These are phyloP conservation scores for Komagataella pastoris DNA, from an alignment of 805 yeast genomes.

Conservation along the genomic window DNA sequence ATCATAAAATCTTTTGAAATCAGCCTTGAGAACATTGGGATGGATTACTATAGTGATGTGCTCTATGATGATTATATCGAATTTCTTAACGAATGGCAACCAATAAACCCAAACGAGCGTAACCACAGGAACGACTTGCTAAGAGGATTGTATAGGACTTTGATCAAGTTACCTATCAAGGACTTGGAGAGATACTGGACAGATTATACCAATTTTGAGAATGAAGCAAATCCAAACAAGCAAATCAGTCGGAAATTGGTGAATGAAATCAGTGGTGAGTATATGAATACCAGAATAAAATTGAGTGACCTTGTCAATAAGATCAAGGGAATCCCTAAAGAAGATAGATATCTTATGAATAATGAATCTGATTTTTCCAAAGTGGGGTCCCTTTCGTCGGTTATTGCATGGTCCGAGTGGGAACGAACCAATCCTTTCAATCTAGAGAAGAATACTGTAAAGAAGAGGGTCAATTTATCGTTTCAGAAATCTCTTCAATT, in stretches of 20 bases:
- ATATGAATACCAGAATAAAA: conserved; percentile 77
- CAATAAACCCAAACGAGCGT: conserved; percentile 71
- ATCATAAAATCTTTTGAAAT: conserved; percentile 76
- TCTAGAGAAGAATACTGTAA: conserved; percentile 32
- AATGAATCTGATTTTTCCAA: neutral
- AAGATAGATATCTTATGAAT: conserved; percentile 3
- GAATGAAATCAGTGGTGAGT: conserved; percentile 68
- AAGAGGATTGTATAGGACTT: conserved; percentile 57
- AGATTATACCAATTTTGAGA: conserved; percentile 74
- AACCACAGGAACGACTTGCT: conserved; percentile 69
- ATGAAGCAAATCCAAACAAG: conserved; percentile 40
- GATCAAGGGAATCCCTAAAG: conserved; percentile 35
- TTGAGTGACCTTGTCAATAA: conserved; percentile 55
- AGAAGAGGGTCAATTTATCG: conserved; percentile 54
- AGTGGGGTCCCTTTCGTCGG: neutral
- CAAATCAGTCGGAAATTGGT: conserved; percentile 66
- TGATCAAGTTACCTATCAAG: conserved; percentile 63
- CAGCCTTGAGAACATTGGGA: conserved; percentile 67
- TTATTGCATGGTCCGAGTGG: neutral
- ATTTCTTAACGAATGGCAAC: conserved; percentile 67
- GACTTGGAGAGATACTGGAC: conserved; percentile 72
- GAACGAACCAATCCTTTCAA: neutral
- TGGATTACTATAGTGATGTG: conserved; percentile 56
- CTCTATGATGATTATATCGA: conserved; percentile 79
- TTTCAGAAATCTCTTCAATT: conserved; percentile 55